Base-by-base conservation (phyloP, 2,329 filamentous ascomycete species). In the Didymella arachidicola region DNA sequence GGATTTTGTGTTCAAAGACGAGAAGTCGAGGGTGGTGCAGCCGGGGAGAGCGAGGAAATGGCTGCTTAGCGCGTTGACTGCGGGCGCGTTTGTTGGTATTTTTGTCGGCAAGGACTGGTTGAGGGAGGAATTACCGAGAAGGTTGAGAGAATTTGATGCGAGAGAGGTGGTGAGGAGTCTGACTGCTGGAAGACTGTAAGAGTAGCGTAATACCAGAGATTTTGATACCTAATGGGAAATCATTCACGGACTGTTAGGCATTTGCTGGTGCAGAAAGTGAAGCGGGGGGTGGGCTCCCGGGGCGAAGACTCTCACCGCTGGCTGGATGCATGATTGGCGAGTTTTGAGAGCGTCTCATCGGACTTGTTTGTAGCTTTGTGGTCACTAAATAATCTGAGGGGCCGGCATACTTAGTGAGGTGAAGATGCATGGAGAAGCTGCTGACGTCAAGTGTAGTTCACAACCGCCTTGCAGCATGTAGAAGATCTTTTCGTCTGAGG, bases 1-100 rank as follows among this genome's bases (percentile, higher is more conserved):
- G 2, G 79, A 82, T 42, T 78, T 82, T 55, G 59, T 72, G 5
- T 78, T 75, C 57, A 62, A 57, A 7, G 66, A 71, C 45, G 66
- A 53, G 48, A 69, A 56, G 3, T 67, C 67, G 6, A 47, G 52
- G 22, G 65, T 65, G n/a, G 57, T 72, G 2, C 50, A 53, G 41
- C 66, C 65, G 4, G 63, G 59, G 10, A 52, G 51, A 11, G 34
- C 18, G 14, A 60, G 56, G 49, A 64, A 46, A 39, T 42, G 60
- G 29, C 10, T 60, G 39, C 54, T 63, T 1, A 59, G 60, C 46
- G 46, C 58, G 2, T 8, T 65, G 26, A 54, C 58, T 22, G n/a
- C 51, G 4, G 57, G 59, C 1, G 55, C 53, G 18, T 22, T 69
- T 7, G 60, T 62, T 14, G 61, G 66, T 16, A 50, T 53, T 3